Percentiles rank a stretch among this genome's conserved stretches.
These are phyloP conservation scores for Trichomonas tenax DNA, from an alignment of 208 protist genomes.

Conservation along the genomic window DNA sequence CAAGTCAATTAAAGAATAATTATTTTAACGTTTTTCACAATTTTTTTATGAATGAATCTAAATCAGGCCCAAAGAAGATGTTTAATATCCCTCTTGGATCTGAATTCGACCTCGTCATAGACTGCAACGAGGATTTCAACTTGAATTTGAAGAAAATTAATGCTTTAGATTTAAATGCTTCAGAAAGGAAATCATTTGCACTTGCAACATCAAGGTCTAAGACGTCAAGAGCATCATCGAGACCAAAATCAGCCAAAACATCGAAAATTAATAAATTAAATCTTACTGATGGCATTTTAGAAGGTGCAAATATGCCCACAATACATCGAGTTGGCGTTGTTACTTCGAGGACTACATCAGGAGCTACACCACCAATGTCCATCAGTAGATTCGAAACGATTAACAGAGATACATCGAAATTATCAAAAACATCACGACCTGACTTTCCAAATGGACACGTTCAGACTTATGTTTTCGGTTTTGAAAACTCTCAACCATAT, in stretches of 20 bases:
- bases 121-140: neutral
- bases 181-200: neutral
- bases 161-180: neutral
- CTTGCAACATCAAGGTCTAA: neutral
- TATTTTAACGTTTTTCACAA: neutral
- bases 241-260: neutral
- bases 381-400: neutral
- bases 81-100: neutral
- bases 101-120: neutral
- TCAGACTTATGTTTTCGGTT: neutral
- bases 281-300: neutral
- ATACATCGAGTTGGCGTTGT: neutral
- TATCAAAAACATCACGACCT: neutral
- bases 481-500: neutral
- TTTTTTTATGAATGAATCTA: neutral
- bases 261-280: neutral
- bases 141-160: neutral
- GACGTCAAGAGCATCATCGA: neutral
- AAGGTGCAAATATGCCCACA: neutral
- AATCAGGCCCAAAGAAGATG: neutral
- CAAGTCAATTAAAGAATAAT: no score
- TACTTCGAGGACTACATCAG: neutral
- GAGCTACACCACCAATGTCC: neutral
- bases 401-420: neutral
- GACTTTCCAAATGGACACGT: neutral